A percentile compares a stretch with the other conserved stretches of the same genome.
Conservation (phyloP, 331 rosid genomes). For the Quercus lobata region DNA sequence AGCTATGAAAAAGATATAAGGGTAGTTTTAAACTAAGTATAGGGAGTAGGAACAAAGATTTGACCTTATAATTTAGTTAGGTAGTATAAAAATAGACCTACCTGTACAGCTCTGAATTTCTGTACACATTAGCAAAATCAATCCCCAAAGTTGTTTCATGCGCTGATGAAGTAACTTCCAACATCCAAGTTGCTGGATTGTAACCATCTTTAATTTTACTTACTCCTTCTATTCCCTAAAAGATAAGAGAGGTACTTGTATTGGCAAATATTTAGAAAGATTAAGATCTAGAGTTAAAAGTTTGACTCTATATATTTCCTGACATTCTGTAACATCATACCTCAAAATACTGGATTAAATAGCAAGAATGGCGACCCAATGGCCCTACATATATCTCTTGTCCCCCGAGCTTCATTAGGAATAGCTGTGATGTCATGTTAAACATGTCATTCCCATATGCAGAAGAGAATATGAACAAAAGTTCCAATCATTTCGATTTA, state of each 20-base stretch:
- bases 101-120: conserved; percentile 38
- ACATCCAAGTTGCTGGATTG: conserved; percentile 61
- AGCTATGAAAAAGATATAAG: neutral
- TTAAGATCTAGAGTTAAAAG: neutral
- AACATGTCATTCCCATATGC: neutral
- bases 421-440: conserved; percentile 43
- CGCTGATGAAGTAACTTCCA: conserved; percentile 42
- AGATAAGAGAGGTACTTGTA: neutral
- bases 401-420: conserved; percentile 84
- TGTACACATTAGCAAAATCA: conserved; percentile 36
- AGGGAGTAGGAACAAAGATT: neutral
- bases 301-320: neutral
- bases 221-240: conserved; percentile 37
- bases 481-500: neutral
- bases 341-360: conserved; percentile 69
- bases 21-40: neutral
- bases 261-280: neutral
- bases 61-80: neutral
- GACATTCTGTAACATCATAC: conserved; percentile 18
- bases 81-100: neutral
- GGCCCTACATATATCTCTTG: conserved; percentile 81
- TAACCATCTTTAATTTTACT: neutral
- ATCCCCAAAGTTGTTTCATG: conserved; percentile 37
- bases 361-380: conserved; percentile 61
- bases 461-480: neutral